Base-by-base conservation (phyloP, 169 alveolate genomes). In the Eimeria falciformis region DNA sequence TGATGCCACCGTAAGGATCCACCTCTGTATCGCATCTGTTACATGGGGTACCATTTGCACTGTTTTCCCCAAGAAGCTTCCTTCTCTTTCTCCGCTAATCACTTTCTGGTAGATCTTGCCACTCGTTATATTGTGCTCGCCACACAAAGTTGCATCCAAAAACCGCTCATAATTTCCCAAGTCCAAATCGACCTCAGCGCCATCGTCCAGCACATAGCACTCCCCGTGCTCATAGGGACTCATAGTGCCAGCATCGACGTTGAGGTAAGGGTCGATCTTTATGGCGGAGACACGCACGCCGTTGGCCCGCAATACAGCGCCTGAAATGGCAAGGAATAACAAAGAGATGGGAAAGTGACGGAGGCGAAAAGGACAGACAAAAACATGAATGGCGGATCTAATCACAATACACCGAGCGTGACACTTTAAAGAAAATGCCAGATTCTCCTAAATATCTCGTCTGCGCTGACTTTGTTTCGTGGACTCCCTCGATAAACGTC, bases 171-270 rank as follows among this genome's bases (percentile, higher is more conserved):
- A 99, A 95, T 99, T 99, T n/a, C 99, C 99, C 93, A 99, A 94
- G 94, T 99, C 99, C 84, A 99, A 93, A 95, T 99, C 99, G 12
- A 97, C 99, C 92, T 99, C 99, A 21, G 98, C 99, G 1, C 99
- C 99, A 85, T 98, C 99, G 53, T 98, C 98, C 50, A 98, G 96
- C 33, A 98, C 99, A 92, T 81, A 95, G 43, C 98, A 99, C 94
- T 98, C 99, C 17, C 99, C 99, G 91, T 98, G 99, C 94, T 98
- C 99, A 84, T 96, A 97, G 33, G 99, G 99, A 69, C 99, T 96
- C 99, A 98, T 98, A 17, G 99, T 98, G 40, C 99, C 99, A 21
- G 99, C 99, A 93, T 98, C 99, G 23, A 95, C 92, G 81, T 97
- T 98, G 55, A 98, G 96, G 93, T 99, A 99, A 0, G 99, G 99